Evolutionary conservation across 352 stramenopile species (phyloP).

Genomic region (Phytopythium aichiense): DNA sequence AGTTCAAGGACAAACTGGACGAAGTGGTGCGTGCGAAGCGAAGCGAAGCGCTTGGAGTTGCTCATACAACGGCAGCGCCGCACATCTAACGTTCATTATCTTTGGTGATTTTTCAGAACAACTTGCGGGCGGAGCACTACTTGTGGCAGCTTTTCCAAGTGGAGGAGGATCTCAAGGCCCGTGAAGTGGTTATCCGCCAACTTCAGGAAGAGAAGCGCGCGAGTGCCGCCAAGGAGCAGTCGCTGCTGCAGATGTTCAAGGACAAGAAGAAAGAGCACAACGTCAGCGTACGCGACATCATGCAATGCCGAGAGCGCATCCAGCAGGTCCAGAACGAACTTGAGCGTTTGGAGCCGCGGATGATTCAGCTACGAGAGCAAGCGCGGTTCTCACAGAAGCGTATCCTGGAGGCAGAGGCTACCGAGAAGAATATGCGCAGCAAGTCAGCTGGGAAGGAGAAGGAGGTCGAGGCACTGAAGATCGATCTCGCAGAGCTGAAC

Average conservation of each 20-base stretch:
- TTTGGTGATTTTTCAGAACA: slow-evolving; percentile 23
- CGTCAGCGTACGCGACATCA: slow-evolving; percentile 48
- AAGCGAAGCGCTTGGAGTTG: neutral
- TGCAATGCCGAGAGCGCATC: slow-evolving; percentile 59
- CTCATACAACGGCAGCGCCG: no score
- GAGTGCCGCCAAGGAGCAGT: slow-evolving; percentile 48
- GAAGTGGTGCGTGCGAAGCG: slow-evolving; percentile 33
- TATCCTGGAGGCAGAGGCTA: slow-evolving; percentile 42
- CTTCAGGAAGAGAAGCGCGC: slow-evolving; percentile 38
- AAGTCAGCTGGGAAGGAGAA: slow-evolving; percentile 79
- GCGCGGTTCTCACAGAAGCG: slow-evolving; percentile 80
- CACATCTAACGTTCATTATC: no score
- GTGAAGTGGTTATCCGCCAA: slow-evolving; percentile 69
- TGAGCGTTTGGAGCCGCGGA: slow-evolving; percentile 65
- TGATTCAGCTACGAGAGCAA: slow-evolving; percentile 87
- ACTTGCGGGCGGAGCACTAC: slow-evolving; percentile 90
- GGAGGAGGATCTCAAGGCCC: slow-evolving; percentile 82
- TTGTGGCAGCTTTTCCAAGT: slow-evolving; percentile 97
- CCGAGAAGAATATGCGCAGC: slow-evolving; percentile 56
- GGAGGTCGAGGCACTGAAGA: slow-evolving; percentile 81
- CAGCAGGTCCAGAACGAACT: slow-evolving; percentile 83
- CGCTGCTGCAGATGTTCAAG: slow-evolving; percentile 36
- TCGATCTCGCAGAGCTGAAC: slow-evolving; percentile 62
- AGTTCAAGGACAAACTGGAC: slow-evolving; percentile 68
- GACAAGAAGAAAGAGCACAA: slow-evolving; percentile 77